Conservation (phyloP, 2,329 filamentous ascomycete species). For the Fusarium piperis region DNA sequence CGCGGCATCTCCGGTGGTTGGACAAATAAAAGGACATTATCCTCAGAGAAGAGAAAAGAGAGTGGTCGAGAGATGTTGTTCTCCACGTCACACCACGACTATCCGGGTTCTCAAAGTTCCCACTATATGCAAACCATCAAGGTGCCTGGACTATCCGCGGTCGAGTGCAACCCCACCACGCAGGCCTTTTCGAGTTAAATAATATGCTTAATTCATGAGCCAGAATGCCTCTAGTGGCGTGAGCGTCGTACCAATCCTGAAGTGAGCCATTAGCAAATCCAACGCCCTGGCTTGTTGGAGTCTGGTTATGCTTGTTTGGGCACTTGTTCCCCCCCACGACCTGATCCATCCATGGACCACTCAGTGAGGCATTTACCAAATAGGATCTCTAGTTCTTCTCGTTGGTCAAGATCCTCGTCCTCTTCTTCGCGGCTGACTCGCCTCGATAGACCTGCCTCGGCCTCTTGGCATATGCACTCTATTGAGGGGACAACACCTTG, state of each 20-base stretch:
- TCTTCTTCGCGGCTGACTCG: background rate
- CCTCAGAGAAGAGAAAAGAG: background rate
- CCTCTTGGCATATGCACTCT: background rate
- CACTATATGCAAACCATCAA: slow-evolving; percentile 35
- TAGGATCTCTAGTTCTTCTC: background rate
- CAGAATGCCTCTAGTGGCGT: background rate
- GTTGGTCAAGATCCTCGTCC: background rate
- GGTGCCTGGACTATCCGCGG: slow-evolving; percentile 21
- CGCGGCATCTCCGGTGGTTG: background rate
- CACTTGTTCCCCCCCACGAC: background rate
- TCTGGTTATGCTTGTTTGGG: background rate
- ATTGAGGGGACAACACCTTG: background rate
- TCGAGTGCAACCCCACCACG: slow-evolving; percentile 5
- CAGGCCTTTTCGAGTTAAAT: slow-evolving; percentile 32
- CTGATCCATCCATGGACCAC: background rate
- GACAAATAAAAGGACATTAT: slow-evolving; percentile 11
- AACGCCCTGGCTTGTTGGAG: background rate
- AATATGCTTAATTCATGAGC: slow-evolving; percentile 40
- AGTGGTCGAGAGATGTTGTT: background rate
- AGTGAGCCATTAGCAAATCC: background rate
- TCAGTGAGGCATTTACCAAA: slow-evolving; percentile 11
- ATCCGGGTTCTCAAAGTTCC: slow-evolving; percentile 39
- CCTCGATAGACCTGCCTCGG: background rate
- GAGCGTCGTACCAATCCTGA: background rate
- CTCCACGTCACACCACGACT: slow-evolving; percentile 14